Conservation (phyloP, 768 basidiomycete genomes). For the Solioccasus polychromus region DNA sequence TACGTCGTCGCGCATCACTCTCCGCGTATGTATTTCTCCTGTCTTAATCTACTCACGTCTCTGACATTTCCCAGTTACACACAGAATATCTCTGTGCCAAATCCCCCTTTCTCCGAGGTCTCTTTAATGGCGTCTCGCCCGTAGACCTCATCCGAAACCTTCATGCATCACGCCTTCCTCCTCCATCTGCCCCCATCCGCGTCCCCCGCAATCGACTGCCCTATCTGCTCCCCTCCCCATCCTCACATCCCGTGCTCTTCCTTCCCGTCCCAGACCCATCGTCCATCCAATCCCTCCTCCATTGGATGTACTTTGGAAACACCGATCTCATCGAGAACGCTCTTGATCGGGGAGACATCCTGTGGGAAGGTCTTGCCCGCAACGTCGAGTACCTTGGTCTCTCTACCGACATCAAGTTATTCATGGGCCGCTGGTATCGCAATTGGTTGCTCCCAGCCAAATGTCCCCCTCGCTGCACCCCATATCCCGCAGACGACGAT, state of each 20-base stretch:
- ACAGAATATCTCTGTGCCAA: conserved; percentile 78
- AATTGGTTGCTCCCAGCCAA: conserved; percentile 59
- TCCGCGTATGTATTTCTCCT: conserved; percentile 49
- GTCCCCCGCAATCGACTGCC: conserved; percentile 57
- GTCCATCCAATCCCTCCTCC: conserved; percentile 68
- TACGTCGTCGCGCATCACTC: no score
- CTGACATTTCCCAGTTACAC: conserved; percentile 55
- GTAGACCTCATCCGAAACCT: no score
- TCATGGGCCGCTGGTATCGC: conserved; percentile 73
- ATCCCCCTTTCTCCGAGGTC: conserved; percentile 65
- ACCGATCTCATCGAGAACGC: conserved; percentile 63
- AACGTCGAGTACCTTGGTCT: conserved; percentile 89
- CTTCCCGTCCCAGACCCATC: conserved; percentile 73
- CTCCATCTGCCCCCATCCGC: no score
- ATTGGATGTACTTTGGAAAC: conserved; percentile 83
- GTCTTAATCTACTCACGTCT: background rate
- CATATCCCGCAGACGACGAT: conserved; percentile 32
- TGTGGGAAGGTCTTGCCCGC: conserved; percentile 85
- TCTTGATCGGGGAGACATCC: conserved; percentile 59
- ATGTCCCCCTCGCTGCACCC: conserved; percentile 23
- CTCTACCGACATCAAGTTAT: conserved; percentile 69
- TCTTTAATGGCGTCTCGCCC: conserved; percentile 67
- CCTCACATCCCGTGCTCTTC: conserved; percentile 66
- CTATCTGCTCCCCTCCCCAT: conserved; percentile 57
- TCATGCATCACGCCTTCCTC: no score